Evolutionary conservation across 768 basidiomycete genomes (phyloP), one percentile per base, ranked within the genome.

Genomic region (Rhizopogon rudus): DNA sequence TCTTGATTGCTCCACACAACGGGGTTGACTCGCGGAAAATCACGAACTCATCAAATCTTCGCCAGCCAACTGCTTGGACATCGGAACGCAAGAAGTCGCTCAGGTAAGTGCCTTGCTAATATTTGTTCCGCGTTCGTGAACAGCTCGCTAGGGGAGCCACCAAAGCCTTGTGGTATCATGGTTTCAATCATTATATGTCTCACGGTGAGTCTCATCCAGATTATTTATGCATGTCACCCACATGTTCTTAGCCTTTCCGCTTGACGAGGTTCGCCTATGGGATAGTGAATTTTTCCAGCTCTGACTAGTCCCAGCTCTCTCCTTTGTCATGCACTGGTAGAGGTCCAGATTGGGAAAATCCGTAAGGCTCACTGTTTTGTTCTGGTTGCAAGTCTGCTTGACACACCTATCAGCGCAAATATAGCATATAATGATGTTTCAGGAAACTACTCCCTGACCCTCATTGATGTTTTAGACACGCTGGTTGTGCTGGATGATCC

Each of bases 391-490:
- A 45, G 45, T 40, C 57, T 57, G 22, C 48, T 49, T 49, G 48
- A 54, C 65, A 60, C 25, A 42, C 52, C 44, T 55, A 48, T 57
- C 42, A 84, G 86, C 25, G 73, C 79, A 48, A 93, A 98, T 60
- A 77, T 84, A 59, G 91, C 84, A 2, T 71, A 83, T 31, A 98
- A 98, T 65, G 96, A 98, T 65, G 94, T 99, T 57, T 86, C 90
- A 25, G 94, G 95, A 41, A 97, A 98, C 71, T 97, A 88, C 69
- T 93, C 92, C 20, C 69, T 93, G 13, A 93, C 91, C 0, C 77
- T 93, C 6, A 77, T 92, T 44, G 90, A 92, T 60, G 84, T 88
- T 2, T 74, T 98, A 48, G 95, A 97, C 63, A 88, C 94, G 0
- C 73, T 99, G 8, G 87, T 95, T n/a, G 81, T 98, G n/a, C 78